Percentiles rank a stretch among this genome's conserved stretches.
Conservation (phyloP, 805 yeast species). For the Candida coleopterorum region DNA sequence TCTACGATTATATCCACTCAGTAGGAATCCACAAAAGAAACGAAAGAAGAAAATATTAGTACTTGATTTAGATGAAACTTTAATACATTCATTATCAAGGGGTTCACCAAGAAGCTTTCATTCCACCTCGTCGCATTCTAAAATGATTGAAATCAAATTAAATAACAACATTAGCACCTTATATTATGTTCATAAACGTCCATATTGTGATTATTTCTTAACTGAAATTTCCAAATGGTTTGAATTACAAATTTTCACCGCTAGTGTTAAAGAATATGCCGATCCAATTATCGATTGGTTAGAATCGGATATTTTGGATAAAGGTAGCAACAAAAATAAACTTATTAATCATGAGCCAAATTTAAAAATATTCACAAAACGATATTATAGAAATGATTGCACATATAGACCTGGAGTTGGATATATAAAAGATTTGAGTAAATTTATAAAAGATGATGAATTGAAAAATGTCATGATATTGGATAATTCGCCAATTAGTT, state of each 20-base stretch:
- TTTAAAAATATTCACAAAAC: slow-evolving; percentile 34
- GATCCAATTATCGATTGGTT: slow-evolving; percentile 95
- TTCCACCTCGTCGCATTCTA: slow-evolving; percentile 29
- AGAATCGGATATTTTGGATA: slow-evolving; percentile 52
- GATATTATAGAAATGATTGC: slow-evolving; percentile 80
- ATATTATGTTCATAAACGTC: slow-evolving; percentile 88
- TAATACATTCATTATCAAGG: slow-evolving; percentile 85
- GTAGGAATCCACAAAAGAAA: slow-evolving; percentile 34
- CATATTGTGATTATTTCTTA: slow-evolving; percentile 82
- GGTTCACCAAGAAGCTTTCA: slow-evolving; percentile 45
- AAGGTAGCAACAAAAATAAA: slow-evolving; percentile 4
- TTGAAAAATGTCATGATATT: slow-evolving; percentile 68
- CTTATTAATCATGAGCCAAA: slow-evolving; percentile 1
- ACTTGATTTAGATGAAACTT: slow-evolving; percentile 88
- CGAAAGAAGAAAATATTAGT: slow-evolving; percentile 62
- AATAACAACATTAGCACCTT: slow-evolving; percentile 70
- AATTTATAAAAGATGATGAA: slow-evolving; percentile 59
- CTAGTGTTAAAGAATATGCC: slow-evolving; percentile 91
- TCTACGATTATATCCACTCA: slow-evolving; percentile 37
- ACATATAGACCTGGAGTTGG: slow-evolving; percentile 74
- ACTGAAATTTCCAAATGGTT: slow-evolving; percentile 80
- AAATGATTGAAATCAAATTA: slow-evolving; percentile 75
- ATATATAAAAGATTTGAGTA: slow-evolving; percentile 54
- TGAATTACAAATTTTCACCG: slow-evolving; percentile 87
- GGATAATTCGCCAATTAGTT: slow-evolving; percentile 92